Conservation (phyloP, 129 eudicot species). For the Helichrysum umbraculigerum region DNA sequence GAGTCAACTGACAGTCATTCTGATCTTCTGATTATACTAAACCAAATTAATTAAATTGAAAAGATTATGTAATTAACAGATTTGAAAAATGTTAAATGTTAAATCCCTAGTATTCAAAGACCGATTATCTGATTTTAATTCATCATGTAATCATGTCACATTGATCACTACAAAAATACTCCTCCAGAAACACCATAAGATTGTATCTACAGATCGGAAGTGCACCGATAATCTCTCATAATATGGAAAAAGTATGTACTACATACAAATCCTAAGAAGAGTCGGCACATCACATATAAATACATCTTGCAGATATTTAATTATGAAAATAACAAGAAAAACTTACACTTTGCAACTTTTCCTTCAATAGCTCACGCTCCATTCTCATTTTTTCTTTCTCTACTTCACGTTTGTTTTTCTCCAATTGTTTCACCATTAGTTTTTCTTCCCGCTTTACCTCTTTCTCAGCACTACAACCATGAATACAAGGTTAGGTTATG, state of each 20-base stretch:
- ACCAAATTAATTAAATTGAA: background rate
- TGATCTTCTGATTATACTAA: background rate
- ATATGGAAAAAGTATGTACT: background rate
- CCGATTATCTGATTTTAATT: background rate
- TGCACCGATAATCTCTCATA: constrained; percentile 1
- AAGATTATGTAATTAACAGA: background rate
- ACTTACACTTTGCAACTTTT: constrained; percentile 77
- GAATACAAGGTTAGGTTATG: background rate
- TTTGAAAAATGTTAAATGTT: background rate
- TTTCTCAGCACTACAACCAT: constrained; percentile 71
- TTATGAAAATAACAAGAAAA: background rate
- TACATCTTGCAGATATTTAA: background rate
- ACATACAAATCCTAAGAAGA: background rate
- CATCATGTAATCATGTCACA: background rate
- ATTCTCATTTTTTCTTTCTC: constrained; percentile 80
- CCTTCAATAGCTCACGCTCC: constrained; percentile 83
- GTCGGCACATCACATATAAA: background rate
- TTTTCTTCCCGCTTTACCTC: constrained; percentile 58
- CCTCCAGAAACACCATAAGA: background rate
- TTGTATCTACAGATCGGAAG: background rate
- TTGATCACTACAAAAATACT: background rate
- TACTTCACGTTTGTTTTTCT: constrained; percentile 71
- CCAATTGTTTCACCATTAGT: constrained; percentile 66
- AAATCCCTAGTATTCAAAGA: background rate
- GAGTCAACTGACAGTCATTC: background rate